Percentiles rank a stretch among this genome's conserved stretches.
These are phyloP conservation scores for Leccinum subatratum DNA, from an alignment of 1,284 basidiomycete genomes.

Conservation along the genomic window DNA sequence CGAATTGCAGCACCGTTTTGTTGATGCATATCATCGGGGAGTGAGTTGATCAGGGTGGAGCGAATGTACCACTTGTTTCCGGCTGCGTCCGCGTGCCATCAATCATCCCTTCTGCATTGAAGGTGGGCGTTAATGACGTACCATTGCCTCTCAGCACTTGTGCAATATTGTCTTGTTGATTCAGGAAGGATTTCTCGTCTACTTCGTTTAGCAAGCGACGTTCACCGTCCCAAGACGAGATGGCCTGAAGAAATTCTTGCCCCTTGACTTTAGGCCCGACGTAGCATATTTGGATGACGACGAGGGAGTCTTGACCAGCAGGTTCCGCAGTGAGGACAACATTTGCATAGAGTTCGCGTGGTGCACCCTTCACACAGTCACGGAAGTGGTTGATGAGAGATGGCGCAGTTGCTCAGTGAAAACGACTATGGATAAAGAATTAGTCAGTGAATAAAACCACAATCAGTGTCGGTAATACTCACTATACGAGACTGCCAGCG, in stretches of 20 bases:
- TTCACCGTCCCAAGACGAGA: constrained; percentile 83
- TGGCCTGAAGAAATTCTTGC: constrained; percentile 72
- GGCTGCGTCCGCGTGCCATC: constrained; percentile 35
- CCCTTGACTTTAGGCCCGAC: constrained; percentile 72
- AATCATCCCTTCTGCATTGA: background rate
- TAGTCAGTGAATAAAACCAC: background rate
- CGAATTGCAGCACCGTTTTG: constrained; percentile 75
- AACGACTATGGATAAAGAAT: constrained; percentile 51
- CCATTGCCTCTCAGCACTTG: constrained; percentile 81
- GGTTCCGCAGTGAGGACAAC: constrained; percentile 86
- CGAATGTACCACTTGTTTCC: constrained; percentile 88
- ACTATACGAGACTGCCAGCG: constrained; percentile 89
- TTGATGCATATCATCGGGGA: constrained; percentile 84
- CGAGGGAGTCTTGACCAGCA: constrained; percentile 71
- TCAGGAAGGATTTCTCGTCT: constrained; percentile 79
- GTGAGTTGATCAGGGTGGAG: constrained; percentile 69
- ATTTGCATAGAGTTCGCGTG: constrained; percentile 83
- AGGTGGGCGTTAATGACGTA: constrained; percentile 26
- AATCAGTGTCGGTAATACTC: constrained; percentile 25
- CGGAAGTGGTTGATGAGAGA: constrained; percentile 88
- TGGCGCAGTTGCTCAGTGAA: constrained; percentile 76
- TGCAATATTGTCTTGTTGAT: constrained; percentile 86
- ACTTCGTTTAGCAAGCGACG: constrained; percentile 81
- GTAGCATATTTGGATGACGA: constrained; percentile 88
- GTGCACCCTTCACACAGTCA: constrained; percentile 85